These are phyloP conservation scores for Articulospora tetracladia DNA, from an alignment of 495 filamentous ascomycete species.

Conservation along the genomic window DNA sequence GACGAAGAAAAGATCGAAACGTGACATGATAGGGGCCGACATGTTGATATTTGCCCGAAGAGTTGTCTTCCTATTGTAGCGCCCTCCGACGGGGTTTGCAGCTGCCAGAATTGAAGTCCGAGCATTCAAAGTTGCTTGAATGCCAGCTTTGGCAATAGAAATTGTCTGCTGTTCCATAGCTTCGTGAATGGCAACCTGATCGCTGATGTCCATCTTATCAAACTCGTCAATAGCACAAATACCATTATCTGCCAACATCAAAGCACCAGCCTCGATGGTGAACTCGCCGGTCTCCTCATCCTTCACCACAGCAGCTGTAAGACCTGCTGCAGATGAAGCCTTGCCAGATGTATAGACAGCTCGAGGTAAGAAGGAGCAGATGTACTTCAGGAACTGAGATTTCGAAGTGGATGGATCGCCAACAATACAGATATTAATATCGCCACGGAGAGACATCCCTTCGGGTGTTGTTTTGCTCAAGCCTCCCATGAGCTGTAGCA, in stretches of 20 bases:
- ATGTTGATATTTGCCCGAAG: conserved; percentile 96
- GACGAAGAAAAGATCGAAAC: conserved; percentile 99
- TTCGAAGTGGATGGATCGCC: conserved; percentile 98
- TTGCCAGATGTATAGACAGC: conserved; percentile 98
- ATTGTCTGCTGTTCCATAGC: conserved; percentile 99
- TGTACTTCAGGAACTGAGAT: conserved; percentile 97
- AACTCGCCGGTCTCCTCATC: conserved; percentile 98
- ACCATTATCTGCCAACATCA: conserved; percentile 97
- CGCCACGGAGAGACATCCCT: conserved; percentile 89
- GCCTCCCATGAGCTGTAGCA: conserved; percentile 90
- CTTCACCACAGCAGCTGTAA: conserved; percentile 95
- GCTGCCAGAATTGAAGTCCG: conserved; percentile 93
- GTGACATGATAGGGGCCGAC: conserved; percentile 96
- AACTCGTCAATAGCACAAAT: conserved; percentile 99
- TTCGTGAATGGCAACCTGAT: conserved; percentile 99
- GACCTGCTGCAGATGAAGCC: conserved; percentile 94
- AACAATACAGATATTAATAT: conserved; percentile 98
- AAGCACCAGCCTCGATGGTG: conserved; percentile 95
- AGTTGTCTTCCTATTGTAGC: conserved; percentile 94
- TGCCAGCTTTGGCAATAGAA: conserved; percentile 97
- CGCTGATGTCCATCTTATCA: conserved; percentile 98
- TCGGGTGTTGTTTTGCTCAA: conserved; percentile 87
- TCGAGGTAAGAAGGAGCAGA: conserved; percentile 91
- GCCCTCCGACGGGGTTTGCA: conserved; percentile 91
- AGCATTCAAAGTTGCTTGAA: conserved; percentile 96